Conservation (phyloP, 2,329 filamentous ascomycete genomes). For the Akanthomyces muscarius region DNA sequence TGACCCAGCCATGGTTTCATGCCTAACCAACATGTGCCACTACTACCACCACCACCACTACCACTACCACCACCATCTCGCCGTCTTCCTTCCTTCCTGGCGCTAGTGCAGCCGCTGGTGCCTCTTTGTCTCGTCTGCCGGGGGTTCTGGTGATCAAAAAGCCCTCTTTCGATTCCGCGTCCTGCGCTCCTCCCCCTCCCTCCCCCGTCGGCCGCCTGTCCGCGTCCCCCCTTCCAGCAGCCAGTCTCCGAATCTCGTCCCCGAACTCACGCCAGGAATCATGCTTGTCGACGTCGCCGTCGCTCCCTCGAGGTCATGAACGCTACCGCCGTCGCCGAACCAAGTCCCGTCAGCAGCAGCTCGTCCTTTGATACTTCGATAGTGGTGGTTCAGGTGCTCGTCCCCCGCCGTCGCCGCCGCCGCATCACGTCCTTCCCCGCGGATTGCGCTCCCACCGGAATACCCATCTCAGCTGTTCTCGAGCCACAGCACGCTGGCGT, state of each 20-base stretch:
- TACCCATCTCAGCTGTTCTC: background rate
- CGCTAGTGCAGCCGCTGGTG: constrained; percentile 13
- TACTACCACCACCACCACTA: background rate
- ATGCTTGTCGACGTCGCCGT: constrained; percentile 7
- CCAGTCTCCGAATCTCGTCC: background rate
- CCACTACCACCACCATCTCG: background rate
- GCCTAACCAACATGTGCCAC: constrained; percentile 10
- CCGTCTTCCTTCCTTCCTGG: background rate
- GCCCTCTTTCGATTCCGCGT: background rate
- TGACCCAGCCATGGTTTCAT: constrained; percentile 7
- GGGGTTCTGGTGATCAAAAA: constrained; percentile 6
- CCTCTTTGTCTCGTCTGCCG: background rate
- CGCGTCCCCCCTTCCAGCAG: background rate
- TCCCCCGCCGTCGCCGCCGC: background rate
- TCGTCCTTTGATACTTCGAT: background rate
- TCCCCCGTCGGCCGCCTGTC: background rate
- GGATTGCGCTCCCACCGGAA: background rate
- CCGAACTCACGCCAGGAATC: constrained; percentile 1
- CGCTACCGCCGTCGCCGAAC: background rate
- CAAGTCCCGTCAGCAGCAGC: background rate
- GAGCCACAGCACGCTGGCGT: background rate
- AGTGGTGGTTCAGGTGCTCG: background rate
- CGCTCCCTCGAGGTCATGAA: constrained; percentile 14
- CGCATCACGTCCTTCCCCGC: background rate
- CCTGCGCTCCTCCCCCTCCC: background rate